Percentiles rank a stretch among this genome's conserved stretches.
phyloP scores from a whole-genome alignment of 495 filamentous ascomycete species.

The Tuber aestivum region DNA sequence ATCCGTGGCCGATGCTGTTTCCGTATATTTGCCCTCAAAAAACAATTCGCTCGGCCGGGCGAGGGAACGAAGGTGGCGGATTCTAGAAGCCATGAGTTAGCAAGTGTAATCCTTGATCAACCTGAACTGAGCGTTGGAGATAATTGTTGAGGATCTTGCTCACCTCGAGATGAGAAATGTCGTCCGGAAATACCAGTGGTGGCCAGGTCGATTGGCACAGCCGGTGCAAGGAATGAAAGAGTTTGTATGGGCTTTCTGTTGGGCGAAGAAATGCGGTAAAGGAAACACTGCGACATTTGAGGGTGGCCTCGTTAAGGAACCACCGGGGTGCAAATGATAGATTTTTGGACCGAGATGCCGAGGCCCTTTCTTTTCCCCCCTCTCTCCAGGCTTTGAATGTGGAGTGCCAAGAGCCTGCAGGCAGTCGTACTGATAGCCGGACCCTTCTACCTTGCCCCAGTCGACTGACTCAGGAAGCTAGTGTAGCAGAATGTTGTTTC shows the following conservation, averaged over 20 bases:
- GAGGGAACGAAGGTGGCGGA: not conserved
- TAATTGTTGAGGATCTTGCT: not conserved
- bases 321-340: not conserved
- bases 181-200: not conserved
- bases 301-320: not conserved
- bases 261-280: not conserved
- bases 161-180: not conserved
- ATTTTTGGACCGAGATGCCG: not conserved
- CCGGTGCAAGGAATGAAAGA: not conserved
- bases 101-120: not conserved
- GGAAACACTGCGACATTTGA: not conserved
- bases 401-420: not conserved
- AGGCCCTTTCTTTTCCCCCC: not conserved
- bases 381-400: not conserved
- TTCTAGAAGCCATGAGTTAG: not conserved
- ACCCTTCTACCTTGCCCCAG: not conserved
- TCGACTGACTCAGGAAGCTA: not conserved
- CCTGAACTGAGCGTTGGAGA: not conserved
- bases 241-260: not conserved
- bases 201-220: not conserved
- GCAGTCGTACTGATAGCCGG: not conserved
- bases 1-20: not conserved
- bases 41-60: not conserved
- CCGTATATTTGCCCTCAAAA: not conserved
- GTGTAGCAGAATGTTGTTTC: not conserved